phyloP scores from a whole-genome alignment of 106 monocot species.

The Dendrobium huoshanense region DNA sequence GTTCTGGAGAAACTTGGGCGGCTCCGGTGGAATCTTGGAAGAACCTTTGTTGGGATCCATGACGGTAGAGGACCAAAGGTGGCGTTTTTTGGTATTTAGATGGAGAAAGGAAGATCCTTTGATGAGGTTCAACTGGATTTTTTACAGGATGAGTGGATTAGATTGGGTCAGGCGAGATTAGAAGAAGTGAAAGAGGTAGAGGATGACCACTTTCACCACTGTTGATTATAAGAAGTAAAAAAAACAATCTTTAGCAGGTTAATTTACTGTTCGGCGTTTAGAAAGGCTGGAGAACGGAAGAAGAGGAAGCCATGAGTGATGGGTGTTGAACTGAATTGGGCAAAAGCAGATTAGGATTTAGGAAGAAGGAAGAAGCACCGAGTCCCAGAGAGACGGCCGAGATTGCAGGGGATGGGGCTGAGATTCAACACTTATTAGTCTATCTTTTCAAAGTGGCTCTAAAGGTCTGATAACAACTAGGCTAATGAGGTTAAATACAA shows the following conservation, averaged over 20 bases:
- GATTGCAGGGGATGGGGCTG: neutral
- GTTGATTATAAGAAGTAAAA: neutral
- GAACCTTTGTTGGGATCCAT: constrained; percentile 3
- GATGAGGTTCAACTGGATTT: neutral
- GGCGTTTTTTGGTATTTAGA: neutral
- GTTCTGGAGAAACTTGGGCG: constrained; percentile 4
- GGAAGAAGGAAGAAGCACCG: neutral
- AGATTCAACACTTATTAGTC: neutral
- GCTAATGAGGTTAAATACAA: too few species aligned
- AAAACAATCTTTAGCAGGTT: neutral
- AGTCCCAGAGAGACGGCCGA: neutral
- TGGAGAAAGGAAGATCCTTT: neutral
- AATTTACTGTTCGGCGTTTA: neutral
- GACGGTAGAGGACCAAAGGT: neutral
- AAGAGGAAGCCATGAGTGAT: neutral
- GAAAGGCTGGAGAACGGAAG: neutral
- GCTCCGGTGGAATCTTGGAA: constrained; percentile 1
- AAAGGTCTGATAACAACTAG: too few species aligned
- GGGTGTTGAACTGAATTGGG: neutral
- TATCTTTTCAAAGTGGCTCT: neutral
- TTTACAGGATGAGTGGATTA: neutral
- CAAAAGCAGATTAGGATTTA: neutral
- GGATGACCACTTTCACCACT: neutral
- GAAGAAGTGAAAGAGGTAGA: neutral
- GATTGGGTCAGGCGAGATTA: neutral